These are phyloP conservation scores for Penicillium sp. DNA, from an alignment of 2,329 filamentous ascomycete species.

Conservation along the genomic window DNA sequence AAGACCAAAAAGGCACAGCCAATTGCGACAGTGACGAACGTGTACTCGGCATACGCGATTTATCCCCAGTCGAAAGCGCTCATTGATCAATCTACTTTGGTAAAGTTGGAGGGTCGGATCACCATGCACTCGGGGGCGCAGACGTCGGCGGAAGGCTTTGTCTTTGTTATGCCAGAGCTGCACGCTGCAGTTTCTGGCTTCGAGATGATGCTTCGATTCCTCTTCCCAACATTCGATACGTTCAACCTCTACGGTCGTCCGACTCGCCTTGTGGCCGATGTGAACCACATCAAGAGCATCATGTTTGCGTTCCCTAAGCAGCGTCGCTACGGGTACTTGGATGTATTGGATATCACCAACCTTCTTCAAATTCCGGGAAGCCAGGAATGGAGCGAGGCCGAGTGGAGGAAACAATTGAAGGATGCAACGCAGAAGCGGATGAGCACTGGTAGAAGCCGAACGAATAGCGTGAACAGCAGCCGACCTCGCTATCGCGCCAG, in stretches of 20 bases:
- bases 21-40: constrained; percentile 88
- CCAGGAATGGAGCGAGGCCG: constrained; percentile 75
- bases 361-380: constrained; percentile 80
- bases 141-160: constrained; percentile 83
- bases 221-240: constrained; percentile 92
- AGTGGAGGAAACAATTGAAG: constrained; percentile 89
- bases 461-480: constrained; percentile 60
- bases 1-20: constrained; percentile 89
- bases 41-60: constrained; percentile 90
- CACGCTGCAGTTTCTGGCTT: constrained; percentile 91
- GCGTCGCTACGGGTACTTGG: constrained; percentile 84
- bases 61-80: constrained; percentile 93
- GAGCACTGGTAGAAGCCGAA: constrained; percentile 42
- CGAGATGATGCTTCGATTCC: constrained; percentile 88
- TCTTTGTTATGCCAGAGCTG: constrained; percentile 96
- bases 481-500: constrained; percentile 47
- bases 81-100: constrained; percentile 88
- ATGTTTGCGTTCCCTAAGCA: constrained; percentile 98
- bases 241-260: constrained; percentile 91
- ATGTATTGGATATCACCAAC: constrained; percentile 79
- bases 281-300: constrained; percentile 80
- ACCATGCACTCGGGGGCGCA: constrained; percentile 80
- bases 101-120: constrained; percentile 91
- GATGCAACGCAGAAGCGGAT: constrained; percentile 69
- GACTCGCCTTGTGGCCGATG: constrained; percentile 80